A percentile compares a stretch with the other conserved stretches of the same genome.
Conservation (phyloP, 768 basidiomycete genomes). For the Kwoniella botswanensis region DNA sequence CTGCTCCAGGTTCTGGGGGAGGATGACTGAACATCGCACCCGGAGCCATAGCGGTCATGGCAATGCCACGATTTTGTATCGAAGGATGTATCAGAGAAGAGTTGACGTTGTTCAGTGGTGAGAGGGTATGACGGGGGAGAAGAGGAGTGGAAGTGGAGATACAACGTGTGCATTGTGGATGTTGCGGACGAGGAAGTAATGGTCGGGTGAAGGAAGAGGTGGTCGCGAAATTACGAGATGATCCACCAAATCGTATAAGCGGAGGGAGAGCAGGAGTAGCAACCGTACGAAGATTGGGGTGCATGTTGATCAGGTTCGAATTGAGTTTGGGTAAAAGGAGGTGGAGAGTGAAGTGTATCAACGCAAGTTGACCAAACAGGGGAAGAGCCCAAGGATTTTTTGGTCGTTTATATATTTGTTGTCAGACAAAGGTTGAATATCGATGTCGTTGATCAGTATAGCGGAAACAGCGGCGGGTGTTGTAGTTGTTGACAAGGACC, state of each 20-base stretch:
- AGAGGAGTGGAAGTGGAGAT: conserved; percentile 29
- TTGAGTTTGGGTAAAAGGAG: background rate
- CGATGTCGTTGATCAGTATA: background rate
- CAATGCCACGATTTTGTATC: conserved; percentile 46
- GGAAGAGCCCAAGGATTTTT: background rate
- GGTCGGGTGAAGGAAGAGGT: conserved; percentile 23
- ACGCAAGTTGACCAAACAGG: background rate
- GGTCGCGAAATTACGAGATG: conserved; percentile 20
- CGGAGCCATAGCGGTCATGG: conserved; percentile 49
- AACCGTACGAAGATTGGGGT: conserved; percentile 50
- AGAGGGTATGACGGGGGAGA: conserved; percentile 35
- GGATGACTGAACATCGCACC: conserved; percentile 56
- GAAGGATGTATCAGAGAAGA: background rate
- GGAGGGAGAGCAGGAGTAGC: conserved; percentile 31
- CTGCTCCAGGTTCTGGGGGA: conserved; percentile 62
- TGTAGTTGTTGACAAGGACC: background rate
- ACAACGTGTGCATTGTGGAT: conserved; percentile 26
- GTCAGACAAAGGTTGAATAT: conserved; percentile 4
- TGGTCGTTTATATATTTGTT: conserved; percentile 9
- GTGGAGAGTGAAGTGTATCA: background rate
- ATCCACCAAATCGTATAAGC: conserved; percentile 23
- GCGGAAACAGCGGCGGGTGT: conserved; percentile 2
- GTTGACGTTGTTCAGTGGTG: conserved; percentile 8
- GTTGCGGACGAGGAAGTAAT: conserved; percentile 22
- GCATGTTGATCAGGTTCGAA: conserved; percentile 36